phyloP scores from a whole-genome alignment of 2,329 filamentous ascomycete species.

The Stachybotrys echinatus region DNA sequence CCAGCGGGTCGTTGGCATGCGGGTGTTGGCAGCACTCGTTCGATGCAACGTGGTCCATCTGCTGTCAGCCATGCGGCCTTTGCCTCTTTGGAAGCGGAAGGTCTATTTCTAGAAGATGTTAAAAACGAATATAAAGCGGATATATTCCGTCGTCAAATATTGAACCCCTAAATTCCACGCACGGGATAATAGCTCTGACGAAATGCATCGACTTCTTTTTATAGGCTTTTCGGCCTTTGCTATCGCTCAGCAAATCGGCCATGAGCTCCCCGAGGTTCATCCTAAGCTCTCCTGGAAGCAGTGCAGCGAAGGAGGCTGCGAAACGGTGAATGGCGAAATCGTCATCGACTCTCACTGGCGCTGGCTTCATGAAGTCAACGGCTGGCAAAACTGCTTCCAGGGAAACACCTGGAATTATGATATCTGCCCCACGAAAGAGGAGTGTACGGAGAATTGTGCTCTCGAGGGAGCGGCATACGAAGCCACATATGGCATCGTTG shows the following conservation, averaged over 20 bases:
- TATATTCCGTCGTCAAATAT: background rate
- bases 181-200: too few relatives aligned
- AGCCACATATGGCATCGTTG: conserved; percentile 40
- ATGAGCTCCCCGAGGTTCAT: conserved; percentile 32
- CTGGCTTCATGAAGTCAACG: conserved; percentile 39
- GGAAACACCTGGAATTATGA: conserved; percentile 30
- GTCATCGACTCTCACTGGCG: conserved; percentile 50
- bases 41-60: too few relatives aligned
- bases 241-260: conserved; percentile 38
- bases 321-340: conserved; percentile 34
- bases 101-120: background rate
- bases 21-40: too few relatives aligned
- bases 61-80: too few relatives aligned
- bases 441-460: conserved; percentile 38
- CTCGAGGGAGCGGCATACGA: conserved; percentile 41
- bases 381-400: conserved; percentile 42
- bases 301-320: conserved; percentile 38
- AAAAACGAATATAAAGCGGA: background rate
- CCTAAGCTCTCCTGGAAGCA: conserved; percentile 38
- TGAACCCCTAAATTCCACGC: too few relatives aligned
- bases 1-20: too few relatives aligned
- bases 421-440: conserved; percentile 28
- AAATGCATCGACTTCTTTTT: background rate
- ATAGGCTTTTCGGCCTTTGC: background rate
- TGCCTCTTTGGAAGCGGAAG: background rate